These are phyloP conservation scores for Geosmithia putterillii DNA, from an alignment of 2,329 filamentous ascomycete genomes.

Conservation along the genomic window DNA sequence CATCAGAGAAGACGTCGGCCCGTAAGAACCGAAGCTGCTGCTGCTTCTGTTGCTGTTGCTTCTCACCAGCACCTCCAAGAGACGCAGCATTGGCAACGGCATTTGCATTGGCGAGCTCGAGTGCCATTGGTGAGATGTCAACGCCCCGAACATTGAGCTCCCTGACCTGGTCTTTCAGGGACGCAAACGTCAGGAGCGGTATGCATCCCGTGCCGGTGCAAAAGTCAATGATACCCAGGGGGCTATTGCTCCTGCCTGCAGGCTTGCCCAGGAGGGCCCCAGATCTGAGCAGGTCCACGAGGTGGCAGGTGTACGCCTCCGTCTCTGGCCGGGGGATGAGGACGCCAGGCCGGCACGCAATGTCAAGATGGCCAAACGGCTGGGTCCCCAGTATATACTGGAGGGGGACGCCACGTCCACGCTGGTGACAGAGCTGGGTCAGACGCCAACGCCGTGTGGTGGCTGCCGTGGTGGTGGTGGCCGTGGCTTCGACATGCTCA, in stretches of 20 bases:
- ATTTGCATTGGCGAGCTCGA: constrained; percentile 56
- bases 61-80: background rate
- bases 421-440: constrained; percentile 29
- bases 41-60: too few species aligned
- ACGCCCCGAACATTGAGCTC: constrained; percentile 49
- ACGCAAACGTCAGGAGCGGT: constrained; percentile 58
- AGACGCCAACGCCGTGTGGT: constrained; percentile 12
- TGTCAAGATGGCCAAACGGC: constrained; percentile 74
- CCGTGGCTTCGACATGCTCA: constrained; percentile 36
- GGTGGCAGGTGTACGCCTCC: constrained; percentile 50
- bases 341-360: constrained; percentile 64
- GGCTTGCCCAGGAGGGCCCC: constrained; percentile 4
- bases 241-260: constrained; percentile 2
- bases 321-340: constrained; percentile 77
- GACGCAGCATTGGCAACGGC: constrained; percentile 31
- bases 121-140: constrained; percentile 57
- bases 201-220: constrained; percentile 92
- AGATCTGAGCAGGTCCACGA: constrained; percentile 32
- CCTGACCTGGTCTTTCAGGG: constrained; percentile 32
- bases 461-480: background rate
- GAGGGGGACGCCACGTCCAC: constrained; percentile 57
- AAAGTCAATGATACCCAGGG: constrained; percentile 62
- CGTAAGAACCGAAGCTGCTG: constrained; percentile 28
- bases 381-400: constrained; percentile 86
- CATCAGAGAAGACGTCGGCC: constrained; percentile 36